phyloP scores from a whole-genome alignment of 768 basidiomycete species.

The Tephrocybe sp. region DNA sequence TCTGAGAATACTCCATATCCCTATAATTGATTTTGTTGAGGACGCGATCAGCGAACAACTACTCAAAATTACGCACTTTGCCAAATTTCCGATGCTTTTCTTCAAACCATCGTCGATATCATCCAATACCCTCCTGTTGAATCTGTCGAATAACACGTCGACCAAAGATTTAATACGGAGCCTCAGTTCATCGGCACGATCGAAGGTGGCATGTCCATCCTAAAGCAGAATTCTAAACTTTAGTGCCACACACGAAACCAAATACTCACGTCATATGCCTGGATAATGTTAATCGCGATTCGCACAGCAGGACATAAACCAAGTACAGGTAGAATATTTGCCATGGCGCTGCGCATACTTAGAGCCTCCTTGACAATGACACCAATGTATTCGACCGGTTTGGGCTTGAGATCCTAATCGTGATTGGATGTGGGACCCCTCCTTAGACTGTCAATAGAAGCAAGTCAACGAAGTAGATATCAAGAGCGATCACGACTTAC shows the following conservation, averaged over 20 bases:
- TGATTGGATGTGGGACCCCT: too few relatives aligned
- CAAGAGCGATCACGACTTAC: too few relatives aligned
- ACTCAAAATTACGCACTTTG: neutral
- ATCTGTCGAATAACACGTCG: neutral
- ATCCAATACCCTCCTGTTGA: constrained; percentile 5
- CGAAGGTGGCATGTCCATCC: constrained; percentile 4
- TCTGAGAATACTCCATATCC: constrained; percentile 1
- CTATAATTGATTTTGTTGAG: neutral
- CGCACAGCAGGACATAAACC: constrained; percentile 2
- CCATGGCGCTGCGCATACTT: constrained; percentile 1
- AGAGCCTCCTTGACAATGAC: too few relatives aligned
- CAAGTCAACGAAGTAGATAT: too few relatives aligned
- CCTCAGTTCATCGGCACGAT: constrained; percentile 10
- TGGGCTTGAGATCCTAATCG: too few relatives aligned
- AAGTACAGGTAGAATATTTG: constrained; percentile 5
- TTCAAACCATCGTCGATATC: constrained; percentile 1
- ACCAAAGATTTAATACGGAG: constrained; percentile 7
- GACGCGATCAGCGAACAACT: neutral
- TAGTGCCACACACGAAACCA: neutral
- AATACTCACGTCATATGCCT: constrained; percentile 7
- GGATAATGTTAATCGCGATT: constrained; percentile 1
- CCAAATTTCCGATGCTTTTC: neutral
- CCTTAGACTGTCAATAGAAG: too few relatives aligned
- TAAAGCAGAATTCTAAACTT: neutral
- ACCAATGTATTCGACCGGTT: too few relatives aligned